Evolutionary conservation across 2,329 filamentous ascomycete genomes (phyloP).

Genomic region (Epichloe baconii): DNA sequence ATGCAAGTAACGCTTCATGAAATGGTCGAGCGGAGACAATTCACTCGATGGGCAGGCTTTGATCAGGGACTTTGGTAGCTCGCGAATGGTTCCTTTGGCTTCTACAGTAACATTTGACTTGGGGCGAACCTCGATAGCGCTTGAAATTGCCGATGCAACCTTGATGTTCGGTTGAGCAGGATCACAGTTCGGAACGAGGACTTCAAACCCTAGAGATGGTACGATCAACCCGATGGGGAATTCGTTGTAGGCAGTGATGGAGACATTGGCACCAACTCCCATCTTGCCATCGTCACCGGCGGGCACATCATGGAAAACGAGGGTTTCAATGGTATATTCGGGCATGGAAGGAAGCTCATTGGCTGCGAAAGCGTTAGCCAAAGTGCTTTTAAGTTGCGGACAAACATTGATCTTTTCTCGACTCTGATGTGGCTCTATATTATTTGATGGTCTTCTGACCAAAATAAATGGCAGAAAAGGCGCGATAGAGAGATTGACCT

Average conservation of each 20-base stretch:
- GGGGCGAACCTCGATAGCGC: conserved; percentile 53
- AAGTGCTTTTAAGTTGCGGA: conserved; percentile 6
- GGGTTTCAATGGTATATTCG: conserved; percentile 65
- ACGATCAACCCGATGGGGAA: conserved; percentile 67
- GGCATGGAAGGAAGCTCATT: conserved; percentile 65
- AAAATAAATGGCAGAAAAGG: conserved; percentile 47
- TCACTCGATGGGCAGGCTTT: conserved; percentile 61
- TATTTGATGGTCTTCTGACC: conserved; percentile 39
- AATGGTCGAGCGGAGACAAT: conserved; percentile 70
- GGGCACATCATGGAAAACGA: conserved; percentile 65
- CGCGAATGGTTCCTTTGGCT: conserved; percentile 57
- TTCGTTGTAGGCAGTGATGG: conserved; percentile 57
- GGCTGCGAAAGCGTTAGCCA: conserved; percentile 33
- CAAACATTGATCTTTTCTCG: not conserved
- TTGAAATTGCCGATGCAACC: conserved; percentile 63
- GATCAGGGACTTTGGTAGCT: conserved; percentile 62
- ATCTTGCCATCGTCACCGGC: conserved; percentile 33
- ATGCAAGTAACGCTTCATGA: conserved; percentile 70
- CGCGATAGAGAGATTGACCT: conserved; percentile 63
- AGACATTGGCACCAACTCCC: conserved; percentile 70
- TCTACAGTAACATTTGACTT: conserved; percentile 53
- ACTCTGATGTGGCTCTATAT: conserved; percentile 3
- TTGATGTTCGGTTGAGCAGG: conserved; percentile 59
- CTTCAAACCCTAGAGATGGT: conserved; percentile 70
- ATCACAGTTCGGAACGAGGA: conserved; percentile 73